These are phyloP conservation scores for Hypoxylon subgilvum DNA, from an alignment of 495 filamentous ascomycete genomes.

Conservation along the genomic window DNA sequence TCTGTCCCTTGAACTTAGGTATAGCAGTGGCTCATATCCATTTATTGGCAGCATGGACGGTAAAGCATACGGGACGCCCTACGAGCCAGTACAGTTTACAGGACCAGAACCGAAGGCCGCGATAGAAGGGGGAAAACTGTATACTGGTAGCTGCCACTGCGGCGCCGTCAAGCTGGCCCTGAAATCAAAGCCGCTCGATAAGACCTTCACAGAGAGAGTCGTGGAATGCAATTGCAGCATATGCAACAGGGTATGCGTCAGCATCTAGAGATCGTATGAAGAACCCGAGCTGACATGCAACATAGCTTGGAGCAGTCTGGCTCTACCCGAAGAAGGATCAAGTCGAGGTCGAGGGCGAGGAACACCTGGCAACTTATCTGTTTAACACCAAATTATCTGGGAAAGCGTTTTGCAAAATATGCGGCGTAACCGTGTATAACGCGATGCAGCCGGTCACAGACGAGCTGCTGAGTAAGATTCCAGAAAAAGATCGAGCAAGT, in stretches of 20 bases:
- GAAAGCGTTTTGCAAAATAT: conserved; percentile 54
- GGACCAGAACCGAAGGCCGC: conserved; percentile 48
- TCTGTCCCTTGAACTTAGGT: not conserved
- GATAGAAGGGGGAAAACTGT: conserved; percentile 47
- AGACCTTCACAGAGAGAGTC: conserved; percentile 30
- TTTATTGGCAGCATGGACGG: conserved; percentile 55
- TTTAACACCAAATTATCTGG: conserved; percentile 36
- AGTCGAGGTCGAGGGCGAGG: conserved; percentile 40
- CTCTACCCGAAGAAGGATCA: conserved; percentile 44
- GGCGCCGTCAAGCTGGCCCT: conserved; percentile 53
- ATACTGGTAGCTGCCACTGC: conserved; percentile 61
- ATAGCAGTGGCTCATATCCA: not conserved
- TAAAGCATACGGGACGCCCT: conserved; percentile 30
- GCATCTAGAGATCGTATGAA: not conserved
- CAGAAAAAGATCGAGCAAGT: conserved; percentile 26
- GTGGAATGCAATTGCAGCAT: conserved; percentile 55
- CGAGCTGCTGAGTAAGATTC: conserved; percentile 22
- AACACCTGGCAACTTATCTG: conserved; percentile 46
- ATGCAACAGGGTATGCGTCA: conserved; percentile 46
- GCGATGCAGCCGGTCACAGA: conserved; percentile 5
- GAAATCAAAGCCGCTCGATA: conserved; percentile 45
- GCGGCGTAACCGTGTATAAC: conserved; percentile 46
- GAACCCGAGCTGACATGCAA: conserved; percentile 4
- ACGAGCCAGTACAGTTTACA: conserved; percentile 43
- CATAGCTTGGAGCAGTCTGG: conserved; percentile 42